These are phyloP conservation scores for Colletotrichum sp. DNA, from an alignment of 2,329 filamentous ascomycete genomes.

Conservation along the genomic window DNA sequence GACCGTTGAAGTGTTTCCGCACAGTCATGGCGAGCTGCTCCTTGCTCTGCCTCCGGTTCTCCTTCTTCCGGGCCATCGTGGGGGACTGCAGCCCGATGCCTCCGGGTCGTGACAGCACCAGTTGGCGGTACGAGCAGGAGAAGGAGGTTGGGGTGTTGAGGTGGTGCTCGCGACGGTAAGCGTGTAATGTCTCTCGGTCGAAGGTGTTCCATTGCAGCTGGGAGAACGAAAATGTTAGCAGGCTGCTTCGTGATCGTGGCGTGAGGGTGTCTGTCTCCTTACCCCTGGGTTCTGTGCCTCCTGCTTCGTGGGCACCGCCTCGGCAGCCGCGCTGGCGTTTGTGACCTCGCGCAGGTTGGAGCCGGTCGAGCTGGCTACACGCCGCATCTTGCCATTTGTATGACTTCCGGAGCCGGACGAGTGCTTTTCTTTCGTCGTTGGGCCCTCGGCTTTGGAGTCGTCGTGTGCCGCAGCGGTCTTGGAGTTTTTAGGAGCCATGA, in stretches of 20 bases:
- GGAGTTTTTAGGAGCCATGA: slow-evolving; percentile 54
- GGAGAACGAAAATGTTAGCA: slow-evolving; percentile 9
- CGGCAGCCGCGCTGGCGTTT: slow-evolving; percentile 34
- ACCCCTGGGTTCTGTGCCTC: slow-evolving; percentile 13
- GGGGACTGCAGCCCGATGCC: slow-evolving; percentile 76
- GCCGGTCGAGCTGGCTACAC: slow-evolving; percentile 58
- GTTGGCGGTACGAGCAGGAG: slow-evolving; percentile 65
- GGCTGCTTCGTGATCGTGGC: not conserved
- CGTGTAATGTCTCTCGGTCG: slow-evolving; percentile 71
- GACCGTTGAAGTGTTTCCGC: slow-evolving; percentile 82
- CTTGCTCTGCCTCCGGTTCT: slow-evolving; percentile 71
- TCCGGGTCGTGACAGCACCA: slow-evolving; percentile 63
- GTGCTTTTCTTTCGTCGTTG: slow-evolving; percentile 50
- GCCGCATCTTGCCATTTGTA: slow-evolving; percentile 59
- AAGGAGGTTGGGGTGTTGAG: slow-evolving; percentile 76
- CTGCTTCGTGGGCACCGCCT: slow-evolving; percentile 22
- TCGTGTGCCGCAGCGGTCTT: slow-evolving; percentile 40
- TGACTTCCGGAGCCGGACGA: slow-evolving; percentile 36
- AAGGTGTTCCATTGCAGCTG: slow-evolving; percentile 73
- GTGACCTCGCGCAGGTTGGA: slow-evolving; percentile 23
- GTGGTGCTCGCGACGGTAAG: slow-evolving; percentile 76
- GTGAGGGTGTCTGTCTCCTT: slow-evolving; percentile 13
- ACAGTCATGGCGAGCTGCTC: slow-evolving; percentile 75
- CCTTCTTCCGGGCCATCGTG: slow-evolving; percentile 73
- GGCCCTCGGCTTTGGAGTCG: slow-evolving; percentile 49